Conservation (phyloP, 2,329 filamentous ascomycete species). For the Epichloe gansuensis region DNA sequence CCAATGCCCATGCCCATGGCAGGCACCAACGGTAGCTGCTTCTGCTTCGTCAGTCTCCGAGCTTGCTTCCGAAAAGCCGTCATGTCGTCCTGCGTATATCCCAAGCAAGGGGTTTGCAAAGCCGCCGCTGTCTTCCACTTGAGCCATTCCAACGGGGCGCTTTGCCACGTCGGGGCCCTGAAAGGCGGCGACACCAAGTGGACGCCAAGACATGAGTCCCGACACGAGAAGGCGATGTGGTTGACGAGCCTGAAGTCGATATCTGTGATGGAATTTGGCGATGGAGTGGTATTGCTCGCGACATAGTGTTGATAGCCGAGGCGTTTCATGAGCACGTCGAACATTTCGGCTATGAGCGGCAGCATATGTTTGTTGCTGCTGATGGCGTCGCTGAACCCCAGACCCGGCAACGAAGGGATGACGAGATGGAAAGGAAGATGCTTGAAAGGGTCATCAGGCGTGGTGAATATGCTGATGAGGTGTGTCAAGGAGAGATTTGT, state of each 20-base stretch:
- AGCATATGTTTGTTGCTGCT: conserved; percentile 36
- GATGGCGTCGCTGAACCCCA: conserved; percentile 55
- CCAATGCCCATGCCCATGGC: conserved; percentile 19
- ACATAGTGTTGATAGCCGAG: conserved; percentile 49
- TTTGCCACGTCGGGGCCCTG: conserved; percentile 31
- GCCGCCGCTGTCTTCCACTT: conserved; percentile 44
- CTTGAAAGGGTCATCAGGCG: conserved; percentile 33
- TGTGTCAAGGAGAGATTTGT: conserved; percentile 49
- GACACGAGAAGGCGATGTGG: conserved; percentile 34
- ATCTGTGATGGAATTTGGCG: conserved; percentile 30
- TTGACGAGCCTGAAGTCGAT: conserved; percentile 41
- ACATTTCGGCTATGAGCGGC: conserved; percentile 39
- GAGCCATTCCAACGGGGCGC: conserved; percentile 35
- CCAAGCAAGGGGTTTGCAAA: conserved; percentile 38
- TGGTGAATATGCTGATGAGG: conserved; percentile 40
- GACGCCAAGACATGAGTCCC: conserved; percentile 42
- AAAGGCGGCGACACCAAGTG: conserved; percentile 50
- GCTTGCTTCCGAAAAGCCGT: conserved; percentile 22
- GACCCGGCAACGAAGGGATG: conserved; percentile 51
- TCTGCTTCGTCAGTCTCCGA: conserved; percentile 3
- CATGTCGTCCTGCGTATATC: conserved; percentile 43
- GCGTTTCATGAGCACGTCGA: conserved; percentile 47
- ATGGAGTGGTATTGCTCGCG: conserved; percentile 40
- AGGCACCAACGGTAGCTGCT: conserved; percentile 9
- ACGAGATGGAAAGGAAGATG: conserved; percentile 52